These are phyloP conservation scores for Dioscorea cayenensis DNA, from an alignment of 116 monocot species.

Conservation along the genomic window DNA sequence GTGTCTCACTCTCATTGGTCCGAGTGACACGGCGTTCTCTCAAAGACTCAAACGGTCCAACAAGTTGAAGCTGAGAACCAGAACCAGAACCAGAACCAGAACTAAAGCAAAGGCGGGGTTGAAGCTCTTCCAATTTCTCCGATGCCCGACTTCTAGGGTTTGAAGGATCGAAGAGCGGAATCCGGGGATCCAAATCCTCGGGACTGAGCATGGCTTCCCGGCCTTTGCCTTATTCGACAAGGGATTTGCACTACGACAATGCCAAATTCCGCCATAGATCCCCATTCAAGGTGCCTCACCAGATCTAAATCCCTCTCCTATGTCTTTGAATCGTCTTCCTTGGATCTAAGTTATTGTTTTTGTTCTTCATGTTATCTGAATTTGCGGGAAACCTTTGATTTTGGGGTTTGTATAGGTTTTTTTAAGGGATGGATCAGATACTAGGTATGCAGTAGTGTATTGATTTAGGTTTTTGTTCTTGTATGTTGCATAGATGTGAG, in stretches of 20 bases:
- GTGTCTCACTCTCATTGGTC: too few relatives aligned
- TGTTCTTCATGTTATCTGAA: too few relatives aligned
- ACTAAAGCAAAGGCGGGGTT: not conserved
- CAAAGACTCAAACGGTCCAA: too few relatives aligned
- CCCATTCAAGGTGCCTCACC: constrained; percentile 36
- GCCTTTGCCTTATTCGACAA: constrained; percentile 57
- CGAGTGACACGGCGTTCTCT: too few relatives aligned
- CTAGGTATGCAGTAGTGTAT: too few relatives aligned
- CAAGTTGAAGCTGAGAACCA: too few relatives aligned
- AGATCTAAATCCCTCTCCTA: not conserved
- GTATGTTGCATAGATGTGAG: too few relatives aligned
- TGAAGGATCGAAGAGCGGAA: not conserved
- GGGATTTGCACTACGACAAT: constrained; percentile 88
- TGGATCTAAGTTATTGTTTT: not conserved
- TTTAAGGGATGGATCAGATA: too few relatives aligned
- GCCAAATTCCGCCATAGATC: constrained; percentile 89
- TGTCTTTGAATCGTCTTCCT: not conserved
- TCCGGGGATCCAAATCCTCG: not conserved
- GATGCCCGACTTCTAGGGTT: not conserved
- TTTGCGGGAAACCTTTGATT: too few relatives aligned
- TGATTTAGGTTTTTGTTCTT: too few relatives aligned
- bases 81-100: too few relatives aligned
- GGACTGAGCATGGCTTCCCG: constrained; percentile 11
- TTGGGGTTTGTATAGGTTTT: too few relatives aligned
- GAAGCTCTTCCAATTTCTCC: not conserved